These are phyloP conservation scores for Ramularia endophylla DNA, from an alignment of 2,329 filamentous ascomycete genomes.

Conservation along the genomic window DNA sequence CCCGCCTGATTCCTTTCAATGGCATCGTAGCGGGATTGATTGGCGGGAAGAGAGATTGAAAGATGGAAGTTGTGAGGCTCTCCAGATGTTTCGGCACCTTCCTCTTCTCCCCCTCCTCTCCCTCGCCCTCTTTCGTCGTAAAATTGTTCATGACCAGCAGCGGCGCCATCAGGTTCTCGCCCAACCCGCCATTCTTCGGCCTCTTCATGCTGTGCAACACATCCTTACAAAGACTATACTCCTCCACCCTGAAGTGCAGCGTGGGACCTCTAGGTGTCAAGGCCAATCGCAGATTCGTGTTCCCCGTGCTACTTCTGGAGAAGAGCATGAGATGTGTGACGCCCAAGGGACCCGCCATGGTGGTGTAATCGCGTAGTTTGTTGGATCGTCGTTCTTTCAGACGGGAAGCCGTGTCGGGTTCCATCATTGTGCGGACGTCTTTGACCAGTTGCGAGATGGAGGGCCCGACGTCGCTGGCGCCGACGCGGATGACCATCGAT, in stretches of 20 bases:
- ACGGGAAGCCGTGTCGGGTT: slow-evolving; percentile 84
- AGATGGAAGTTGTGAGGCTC: slow-evolving; percentile 84
- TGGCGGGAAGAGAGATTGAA: slow-evolving; percentile 91
- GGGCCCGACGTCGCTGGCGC: slow-evolving; percentile 85
- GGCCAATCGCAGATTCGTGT: slow-evolving; percentile 85
- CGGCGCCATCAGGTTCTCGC: slow-evolving; percentile 80
- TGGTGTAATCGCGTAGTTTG: slow-evolving; percentile 82
- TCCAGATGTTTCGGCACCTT: slow-evolving; percentile 87
- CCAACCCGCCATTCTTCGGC: slow-evolving; percentile 68
- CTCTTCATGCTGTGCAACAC: slow-evolving; percentile 77
- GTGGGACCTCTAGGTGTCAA: slow-evolving; percentile 88
- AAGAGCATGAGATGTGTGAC: slow-evolving; percentile 92
- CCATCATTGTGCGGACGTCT: slow-evolving; percentile 91
- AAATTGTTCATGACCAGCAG: slow-evolving; percentile 99
- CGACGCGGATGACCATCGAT: slow-evolving; percentile 97
- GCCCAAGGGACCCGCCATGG: slow-evolving; percentile 91
- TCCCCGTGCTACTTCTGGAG: slow-evolving; percentile 80
- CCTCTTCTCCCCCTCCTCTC: slow-evolving; percentile 36
- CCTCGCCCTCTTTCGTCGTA: slow-evolving; percentile 49
- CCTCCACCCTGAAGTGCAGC: slow-evolving; percentile 87
- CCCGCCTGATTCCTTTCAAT: slow-evolving; percentile 83
- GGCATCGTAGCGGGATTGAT: slow-evolving; percentile 90
- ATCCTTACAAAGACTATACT: slow-evolving; percentile 91
- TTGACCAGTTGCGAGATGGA: slow-evolving; percentile 86
- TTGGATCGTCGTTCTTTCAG: slow-evolving; percentile 87